Evolutionary conservation across 768 basidiomycete species (phyloP), one percentile per base, ranked within the genome.

Genomic region (Albatrellus ellisii): DNA sequence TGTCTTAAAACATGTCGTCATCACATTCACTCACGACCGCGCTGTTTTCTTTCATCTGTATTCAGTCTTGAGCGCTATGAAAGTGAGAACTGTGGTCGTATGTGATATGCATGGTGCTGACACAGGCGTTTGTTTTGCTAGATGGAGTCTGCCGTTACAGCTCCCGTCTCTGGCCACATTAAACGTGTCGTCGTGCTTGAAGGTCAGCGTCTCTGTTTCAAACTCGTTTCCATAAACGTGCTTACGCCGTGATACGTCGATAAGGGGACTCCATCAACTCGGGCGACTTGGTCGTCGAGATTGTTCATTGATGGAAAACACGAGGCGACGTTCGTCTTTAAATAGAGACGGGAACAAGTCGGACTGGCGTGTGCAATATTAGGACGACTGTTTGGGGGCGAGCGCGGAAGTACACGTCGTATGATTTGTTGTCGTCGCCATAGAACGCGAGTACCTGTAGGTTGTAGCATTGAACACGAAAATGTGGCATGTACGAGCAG

Each of bases 101-200:
- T 25, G 26, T n/a, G 21, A 25, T 20, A 3, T 20, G 22, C 21
- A 20, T 26, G n/a, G n/a, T 36, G 28, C 52, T 55, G 45, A 57
- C 50, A 47, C 39, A 49, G 43, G 9, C 32, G 9, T 27, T 15
- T 43, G 32, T 47, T 49, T 36, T 49, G 54, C 52, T 54, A 92
- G 90, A 97, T 98, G 94, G 94, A 99, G 67, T 90, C 87, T 48
- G 79, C 87, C 48, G 90, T 98, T 35, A 94, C 90, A 24, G 85
- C 91, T 22, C 92, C 95, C 20, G 94, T 98, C 33, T 91, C 91
- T 39, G 95, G 95, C 33, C 89, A 91, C 60, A 73, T 98, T 64
- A 91, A 89, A 66, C 82, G 94, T 31, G 87, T 99, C 22, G 75
- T 79, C 39, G 89, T 97, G 40, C 76, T 79, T 48, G 85, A 91